Evolutionary conservation across 75 land plant genomes (phyloP), one percentile per base, ranked within the genome.

Genomic region (Pseudotsuga menziesii): DNA sequence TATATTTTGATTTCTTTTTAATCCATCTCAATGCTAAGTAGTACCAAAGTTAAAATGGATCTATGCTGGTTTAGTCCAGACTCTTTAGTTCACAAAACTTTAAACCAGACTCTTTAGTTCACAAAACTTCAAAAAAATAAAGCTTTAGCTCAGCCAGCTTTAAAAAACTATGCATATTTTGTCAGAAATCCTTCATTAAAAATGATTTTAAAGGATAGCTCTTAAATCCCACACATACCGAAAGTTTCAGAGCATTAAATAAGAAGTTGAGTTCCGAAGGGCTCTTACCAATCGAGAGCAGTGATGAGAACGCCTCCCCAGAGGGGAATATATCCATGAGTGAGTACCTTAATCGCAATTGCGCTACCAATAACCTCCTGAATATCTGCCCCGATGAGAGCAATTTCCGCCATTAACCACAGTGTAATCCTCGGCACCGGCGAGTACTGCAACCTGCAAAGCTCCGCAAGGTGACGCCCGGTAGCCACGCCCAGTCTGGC

Each of bases 331-430:
- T 76, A 73, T n/a, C 98, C 98, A 79, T 88, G 74, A n/a, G 94
- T 88, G 13, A 95, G 73, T 58, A 95, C 86, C 84, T 79, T 86
- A 11, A 95, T 83, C n/a, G 98, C 98, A 79, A 95, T 95, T 22
- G 98, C 96, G 80, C 96, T 95, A 60, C 98, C 98, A 77, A 95
- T 93, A 39, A 95, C 98, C 83, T 95, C 97, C 77, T 95, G 98
- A n/a, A 94, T 94, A 78, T 94, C 98, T 0, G 96, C 93, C 4
- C 98, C 98, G 52, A 94, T 89, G 44, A 94, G 85, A 1, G 98
- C 98, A 55, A 95, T 15, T 82, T 95, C 98, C 13, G 98, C 83
- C 98, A 95, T 95, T 35, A 91, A 27, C 98, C 98, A 95, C 20
- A 95, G 85, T 60, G 82, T 66, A 13, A 82, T 29, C 39, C 89